These are phyloP conservation scores for Triticum turgidum DNA, from an alignment of 176 grass and related monocot genomes.

Conservation along the genomic window DNA sequence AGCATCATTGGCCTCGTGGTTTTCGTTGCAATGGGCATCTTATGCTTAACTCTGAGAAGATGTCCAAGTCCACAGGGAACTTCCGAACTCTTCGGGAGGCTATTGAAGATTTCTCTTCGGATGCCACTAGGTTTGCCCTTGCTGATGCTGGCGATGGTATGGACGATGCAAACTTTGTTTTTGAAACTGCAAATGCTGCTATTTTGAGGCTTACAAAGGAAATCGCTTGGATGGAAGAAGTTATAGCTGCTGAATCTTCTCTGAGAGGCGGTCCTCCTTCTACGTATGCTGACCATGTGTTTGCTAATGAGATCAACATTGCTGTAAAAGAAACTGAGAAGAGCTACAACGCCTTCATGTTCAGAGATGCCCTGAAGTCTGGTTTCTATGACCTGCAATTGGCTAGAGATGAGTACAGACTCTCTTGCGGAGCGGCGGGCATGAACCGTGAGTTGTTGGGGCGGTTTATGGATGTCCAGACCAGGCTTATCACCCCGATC, in stretches of 20 bases:
- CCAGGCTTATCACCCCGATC: slow-evolving; percentile 65
- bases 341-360: slow-evolving; percentile 73
- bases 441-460: slow-evolving; percentile 77
- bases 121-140: slow-evolving; percentile 82
- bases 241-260: slow-evolving; percentile 53
- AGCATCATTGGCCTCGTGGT: slow-evolving; percentile 73
- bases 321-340: slow-evolving; percentile 69
- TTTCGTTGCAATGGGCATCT: slow-evolving; percentile 88
- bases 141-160: slow-evolving; percentile 89
- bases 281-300: slow-evolving; percentile 67
- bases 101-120: slow-evolving; percentile 59
- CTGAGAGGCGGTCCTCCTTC: slow-evolving; percentile 44
- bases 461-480: slow-evolving; percentile 75
- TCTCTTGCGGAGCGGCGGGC: slow-evolving; percentile 61
- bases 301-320: slow-evolving; percentile 78
- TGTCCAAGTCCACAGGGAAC: slow-evolving; percentile 88
- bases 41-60: slow-evolving; percentile 88
- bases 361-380: slow-evolving; percentile 71
- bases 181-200: slow-evolving; percentile 83
- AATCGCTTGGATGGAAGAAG: slow-evolving; percentile 87
- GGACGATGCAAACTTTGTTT: slow-evolving; percentile 92
- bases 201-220: slow-evolving; percentile 79
- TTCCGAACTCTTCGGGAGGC: slow-evolving; percentile 69
- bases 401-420: slow-evolving; percentile 74
- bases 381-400: slow-evolving; percentile 84